A percentile compares a stretch with the other conserved stretches of the same genome.
Conservation (phyloP, 768 basidiomycete genomes). For the Collybia nuda region DNA sequence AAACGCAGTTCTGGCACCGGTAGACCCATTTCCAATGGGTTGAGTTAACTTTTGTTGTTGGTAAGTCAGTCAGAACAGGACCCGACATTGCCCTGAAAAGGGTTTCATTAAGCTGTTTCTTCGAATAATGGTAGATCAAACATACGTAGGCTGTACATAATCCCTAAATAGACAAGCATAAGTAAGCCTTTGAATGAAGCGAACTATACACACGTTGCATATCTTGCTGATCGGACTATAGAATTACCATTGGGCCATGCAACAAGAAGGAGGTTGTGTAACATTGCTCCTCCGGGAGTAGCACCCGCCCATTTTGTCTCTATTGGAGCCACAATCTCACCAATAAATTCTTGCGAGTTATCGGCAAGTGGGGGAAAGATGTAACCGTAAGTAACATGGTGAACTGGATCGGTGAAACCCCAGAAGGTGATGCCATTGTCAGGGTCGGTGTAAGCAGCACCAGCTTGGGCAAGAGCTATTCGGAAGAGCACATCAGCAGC, state of each 20-base stretch:
- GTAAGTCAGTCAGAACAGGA: slow-evolving; percentile 52
- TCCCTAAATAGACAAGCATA: slow-evolving; percentile 27
- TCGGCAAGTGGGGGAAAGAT: slow-evolving; percentile 48
- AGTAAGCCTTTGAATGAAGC: background rate
- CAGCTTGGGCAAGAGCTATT: slow-evolving; percentile 43
- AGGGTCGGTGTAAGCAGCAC: slow-evolving; percentile 44
- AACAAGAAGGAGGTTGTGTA: slow-evolving; percentile 53
- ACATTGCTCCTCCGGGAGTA: slow-evolving; percentile 54
- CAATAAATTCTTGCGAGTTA: slow-evolving; percentile 56
- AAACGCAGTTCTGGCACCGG: slow-evolving; percentile 65
- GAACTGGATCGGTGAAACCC: slow-evolving; percentile 41
- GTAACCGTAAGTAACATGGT: slow-evolving; percentile 45
- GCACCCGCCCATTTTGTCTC: slow-evolving; percentile 56
- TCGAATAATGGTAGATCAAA: background rate
- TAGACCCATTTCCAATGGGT: slow-evolving; percentile 72
- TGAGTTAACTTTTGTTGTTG: slow-evolving; percentile 48
- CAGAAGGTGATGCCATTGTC: slow-evolving; percentile 57
- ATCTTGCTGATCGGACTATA: slow-evolving; percentile 54
- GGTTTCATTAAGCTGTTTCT: background rate
- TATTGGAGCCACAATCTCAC: slow-evolving; percentile 58
- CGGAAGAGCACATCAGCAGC: background rate
- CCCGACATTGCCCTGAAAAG: slow-evolving; percentile 40
- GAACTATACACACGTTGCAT: slow-evolving; percentile 44
- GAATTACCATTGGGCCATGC: slow-evolving; percentile 59
- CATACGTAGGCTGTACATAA: slow-evolving; percentile 52